Evolutionary conservation across 352 stramenopile genomes (phyloP).

Genomic region (Phytophthora europaea): DNA sequence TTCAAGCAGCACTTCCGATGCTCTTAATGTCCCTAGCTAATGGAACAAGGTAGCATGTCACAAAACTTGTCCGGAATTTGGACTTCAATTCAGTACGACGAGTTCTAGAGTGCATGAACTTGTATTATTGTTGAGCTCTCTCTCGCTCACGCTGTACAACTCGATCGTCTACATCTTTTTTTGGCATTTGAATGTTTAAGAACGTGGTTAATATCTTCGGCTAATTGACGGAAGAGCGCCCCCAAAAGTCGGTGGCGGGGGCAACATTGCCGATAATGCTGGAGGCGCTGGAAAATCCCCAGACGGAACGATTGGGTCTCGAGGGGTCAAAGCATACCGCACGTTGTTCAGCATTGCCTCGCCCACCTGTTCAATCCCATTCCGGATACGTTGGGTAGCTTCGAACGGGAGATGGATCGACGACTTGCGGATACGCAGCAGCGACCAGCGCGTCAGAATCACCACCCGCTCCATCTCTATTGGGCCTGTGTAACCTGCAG

Average conservation of each 20-base stretch:
- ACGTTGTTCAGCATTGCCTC: slow-evolving; percentile 48
- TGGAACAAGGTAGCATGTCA: not conserved
- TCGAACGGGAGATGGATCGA: slow-evolving; percentile 33
- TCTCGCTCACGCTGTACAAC: not conserved
- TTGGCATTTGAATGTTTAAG: not conserved
- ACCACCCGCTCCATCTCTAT: slow-evolving; percentile 39
- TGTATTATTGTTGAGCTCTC: slow-evolving; percentile 14
- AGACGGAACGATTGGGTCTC: slow-evolving; percentile 11
- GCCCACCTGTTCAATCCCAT: slow-evolving; percentile 44
- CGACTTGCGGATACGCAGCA: slow-evolving; percentile 41
- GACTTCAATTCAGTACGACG: not conserved
- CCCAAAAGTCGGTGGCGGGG: slow-evolving; percentile 14
- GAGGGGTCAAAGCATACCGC: slow-evolving; percentile 32
- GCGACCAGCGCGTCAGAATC: slow-evolving; percentile 42
- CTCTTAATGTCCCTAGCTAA: not conserved
- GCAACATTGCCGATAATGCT: slow-evolving; percentile 12
- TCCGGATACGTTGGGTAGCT: slow-evolving; percentile 32
- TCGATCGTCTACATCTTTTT: not conserved
- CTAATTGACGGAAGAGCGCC: not conserved
- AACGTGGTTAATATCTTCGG: slow-evolving; percentile 29
- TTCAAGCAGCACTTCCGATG: not conserved
- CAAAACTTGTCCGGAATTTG: not conserved
- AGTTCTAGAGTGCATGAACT: slow-evolving; percentile 7
- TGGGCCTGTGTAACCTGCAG: not conserved
- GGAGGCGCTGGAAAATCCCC: slow-evolving; percentile 17